Evolutionary conservation across 441 rosid species (phyloP).

Genomic region (Bocquillonia castaneifolia): DNA sequence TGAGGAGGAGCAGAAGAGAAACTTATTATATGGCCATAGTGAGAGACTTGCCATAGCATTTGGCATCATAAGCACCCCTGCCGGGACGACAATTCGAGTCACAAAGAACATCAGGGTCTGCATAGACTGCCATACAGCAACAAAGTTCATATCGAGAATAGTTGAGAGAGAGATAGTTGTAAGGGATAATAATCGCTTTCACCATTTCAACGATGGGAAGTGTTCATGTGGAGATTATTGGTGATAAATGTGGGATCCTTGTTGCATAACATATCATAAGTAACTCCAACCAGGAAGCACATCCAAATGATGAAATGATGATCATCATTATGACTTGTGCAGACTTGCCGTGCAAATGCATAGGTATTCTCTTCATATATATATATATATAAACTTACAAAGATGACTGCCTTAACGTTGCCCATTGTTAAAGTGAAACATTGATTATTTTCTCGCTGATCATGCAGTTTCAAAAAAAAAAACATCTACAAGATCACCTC

Average conservation of each 20-base stretch:
- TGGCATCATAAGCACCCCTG: slow-evolving; percentile 56
- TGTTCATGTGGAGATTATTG: slow-evolving; percentile 80
- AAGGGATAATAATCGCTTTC: slow-evolving; percentile 68
- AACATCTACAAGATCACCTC: no score
- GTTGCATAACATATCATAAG: neutral
- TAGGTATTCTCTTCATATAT: neutral
- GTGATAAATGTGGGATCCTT: slow-evolving; percentile 26
- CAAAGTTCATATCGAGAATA: slow-evolving; percentile 54
- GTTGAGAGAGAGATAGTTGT: slow-evolving; percentile 59
- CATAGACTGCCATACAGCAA: slow-evolving; percentile 58
- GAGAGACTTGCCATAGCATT: slow-evolving; percentile 70
- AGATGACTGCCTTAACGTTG: neutral
- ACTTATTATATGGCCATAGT: slow-evolving; percentile 46
- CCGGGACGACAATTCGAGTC: slow-evolving; percentile 63
- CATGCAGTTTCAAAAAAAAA: no score
- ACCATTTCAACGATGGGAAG: slow-evolving; percentile 56
- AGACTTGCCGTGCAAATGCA: neutral
- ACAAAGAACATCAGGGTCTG: slow-evolving; percentile 61
- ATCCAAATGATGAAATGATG: neutral
- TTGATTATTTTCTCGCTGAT: no score
- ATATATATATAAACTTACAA: neutral
- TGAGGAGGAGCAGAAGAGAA: slow-evolving; percentile 65
- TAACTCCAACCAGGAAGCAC: neutral
- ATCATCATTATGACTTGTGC: neutral
- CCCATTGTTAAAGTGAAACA: no score